Evolutionary conservation across 208 protist species (phyloP), one percentile per base, ranked within the genome.

Genomic region (Giardia muris): DNA sequence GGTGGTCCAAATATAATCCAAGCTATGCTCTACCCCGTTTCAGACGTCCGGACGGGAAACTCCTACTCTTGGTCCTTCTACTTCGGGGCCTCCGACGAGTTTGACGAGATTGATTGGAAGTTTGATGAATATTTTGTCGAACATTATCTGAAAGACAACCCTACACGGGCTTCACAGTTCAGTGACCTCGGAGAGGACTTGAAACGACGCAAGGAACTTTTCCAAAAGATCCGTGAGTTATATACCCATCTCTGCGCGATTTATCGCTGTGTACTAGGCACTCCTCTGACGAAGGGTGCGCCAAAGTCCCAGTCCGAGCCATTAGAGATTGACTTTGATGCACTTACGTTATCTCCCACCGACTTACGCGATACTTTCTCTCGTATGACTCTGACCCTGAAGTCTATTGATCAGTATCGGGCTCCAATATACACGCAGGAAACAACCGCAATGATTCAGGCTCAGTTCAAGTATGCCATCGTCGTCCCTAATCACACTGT

Each of bases 41-140:
- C 57, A 39, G 57, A 76, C 57, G 30, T 76, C 30, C 57, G 30
- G 30, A 30, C 57, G 19, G 30, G 19, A 10, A 76, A 76, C 30
- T 30, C 30, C 19, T 76, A 76, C 30, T 76, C 57, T 76, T 76
- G 57, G 57, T 76, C 57, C 10, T 76, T 39, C 57, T 76, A 76
- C 30, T 76, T 76, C 30, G 57, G 30, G 57, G 57, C 57, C 30
- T 10, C 10, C 30, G 57, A 76, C 10, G 57, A 76, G 30, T 76
- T 76, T 76, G 57, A 76, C 57, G 30, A 76, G 10, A 76, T 76
- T 76, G 19, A 10, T 30, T 76, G 57, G 57, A 30, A 10, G 57
- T 76, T 76, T 76, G 57, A 30, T 76, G 57, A 76, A 76, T 76
- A 76, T 76, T 76, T 76, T 76, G 30, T 76, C 57, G 30, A 76